Percentiles rank a stretch among this genome's conserved stretches.
These are phyloP conservation scores for Penicillium nordicum DNA, from an alignment of 2,329 filamentous ascomycete species.

Conservation along the genomic window DNA sequence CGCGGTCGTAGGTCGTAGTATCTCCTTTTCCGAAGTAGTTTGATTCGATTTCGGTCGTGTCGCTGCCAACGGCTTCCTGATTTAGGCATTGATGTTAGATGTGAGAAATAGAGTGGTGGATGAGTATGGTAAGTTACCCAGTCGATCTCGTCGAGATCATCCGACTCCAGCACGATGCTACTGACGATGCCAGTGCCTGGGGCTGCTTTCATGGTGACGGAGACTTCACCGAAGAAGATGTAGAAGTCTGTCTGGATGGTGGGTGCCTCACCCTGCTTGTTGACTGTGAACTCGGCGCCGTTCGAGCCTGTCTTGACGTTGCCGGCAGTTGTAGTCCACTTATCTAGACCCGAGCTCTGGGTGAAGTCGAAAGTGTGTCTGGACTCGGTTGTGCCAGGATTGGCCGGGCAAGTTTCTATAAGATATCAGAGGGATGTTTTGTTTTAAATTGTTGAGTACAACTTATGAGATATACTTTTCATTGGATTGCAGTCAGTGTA, in stretches of 20 bases:
- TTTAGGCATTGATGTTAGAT: not conserved
- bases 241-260: slow-evolving; percentile 66
- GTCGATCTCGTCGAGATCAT: slow-evolving; percentile 63
- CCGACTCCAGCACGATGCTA: slow-evolving; percentile 83
- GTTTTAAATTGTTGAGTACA: too few species aligned
- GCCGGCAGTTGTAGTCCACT: not conserved
- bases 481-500: not conserved
- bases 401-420: not conserved
- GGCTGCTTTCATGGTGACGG: slow-evolving; percentile 82
- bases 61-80: not conserved
- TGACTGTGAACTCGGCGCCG: not conserved
- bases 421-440: not conserved
- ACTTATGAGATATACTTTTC: not conserved
- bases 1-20: not conserved
- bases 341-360: not conserved
- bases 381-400: not conserved
- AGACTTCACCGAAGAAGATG: slow-evolving; percentile 94
- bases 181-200: slow-evolving; percentile 88
- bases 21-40: not conserved
- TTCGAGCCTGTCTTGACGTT: not conserved
- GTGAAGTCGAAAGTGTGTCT: not conserved
- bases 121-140: not conserved
- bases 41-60: not conserved
- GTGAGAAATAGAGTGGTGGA: not conserved
- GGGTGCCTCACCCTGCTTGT: not conserved